Conservation (phyloP, 345 rosid species). For the Salix suchowensis region DNA sequence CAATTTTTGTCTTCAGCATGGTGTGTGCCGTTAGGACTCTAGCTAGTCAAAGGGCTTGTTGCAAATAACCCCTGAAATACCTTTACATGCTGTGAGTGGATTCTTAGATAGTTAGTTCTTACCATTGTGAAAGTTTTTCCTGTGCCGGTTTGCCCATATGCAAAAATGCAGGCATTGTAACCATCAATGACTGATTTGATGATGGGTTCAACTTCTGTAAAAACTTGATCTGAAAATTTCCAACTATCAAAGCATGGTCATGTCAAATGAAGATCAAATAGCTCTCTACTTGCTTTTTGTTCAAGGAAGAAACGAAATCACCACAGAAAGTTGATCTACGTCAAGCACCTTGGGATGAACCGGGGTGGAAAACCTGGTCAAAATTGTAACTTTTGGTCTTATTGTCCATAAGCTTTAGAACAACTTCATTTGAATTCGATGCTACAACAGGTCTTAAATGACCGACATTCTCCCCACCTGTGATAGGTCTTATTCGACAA, state of each 20-base stretch:
- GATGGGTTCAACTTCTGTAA: constrained; percentile 74
- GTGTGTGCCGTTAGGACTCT: no score
- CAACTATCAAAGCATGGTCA: constrained; percentile 4
- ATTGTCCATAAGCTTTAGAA: constrained; percentile 36
- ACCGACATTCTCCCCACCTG: constrained; percentile 26
- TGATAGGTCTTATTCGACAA: constrained; percentile 61
- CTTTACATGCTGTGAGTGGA: neutral
- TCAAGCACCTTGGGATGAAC: constrained; percentile 61
- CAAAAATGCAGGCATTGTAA: constrained; percentile 78
- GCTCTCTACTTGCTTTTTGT: neutral
- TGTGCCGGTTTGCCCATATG: constrained; percentile 81
- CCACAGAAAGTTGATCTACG: neutral
- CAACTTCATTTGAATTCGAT: constrained; percentile 44
- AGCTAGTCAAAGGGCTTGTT: neutral
- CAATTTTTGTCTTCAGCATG: no score
- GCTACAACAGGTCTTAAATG: constrained; percentile 35
- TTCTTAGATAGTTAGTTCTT: constrained; percentile 5
- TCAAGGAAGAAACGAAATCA: neutral
- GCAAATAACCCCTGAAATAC: neutral
- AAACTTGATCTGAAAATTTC: constrained; percentile 56
- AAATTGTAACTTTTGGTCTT: constrained; percentile 54
- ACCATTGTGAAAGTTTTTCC: constrained; percentile 88
- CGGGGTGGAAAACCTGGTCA: constrained; percentile 60
- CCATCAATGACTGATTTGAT: constrained; percentile 76
- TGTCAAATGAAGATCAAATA: neutral